Conservation (phyloP, 2,329 filamentous ascomycete genomes). For the Penicillium sp. region DNA sequence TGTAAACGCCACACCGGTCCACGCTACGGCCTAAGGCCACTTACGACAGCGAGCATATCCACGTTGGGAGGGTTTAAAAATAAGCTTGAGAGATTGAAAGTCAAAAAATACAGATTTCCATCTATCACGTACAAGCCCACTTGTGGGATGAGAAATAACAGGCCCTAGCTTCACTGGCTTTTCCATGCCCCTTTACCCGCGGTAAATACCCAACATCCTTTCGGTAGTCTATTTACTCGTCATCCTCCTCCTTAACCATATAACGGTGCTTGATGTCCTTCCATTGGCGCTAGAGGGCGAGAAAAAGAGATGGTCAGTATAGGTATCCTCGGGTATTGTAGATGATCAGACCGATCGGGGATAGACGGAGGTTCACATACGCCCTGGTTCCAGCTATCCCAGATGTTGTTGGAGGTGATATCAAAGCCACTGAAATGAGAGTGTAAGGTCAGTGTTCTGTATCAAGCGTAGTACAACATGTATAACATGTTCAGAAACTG, state of each 20-base stretch:
- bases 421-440: conserved; percentile 70
- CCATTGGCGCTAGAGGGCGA: conserved; percentile 80
- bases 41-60: background rate
- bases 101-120: conserved; percentile 27
- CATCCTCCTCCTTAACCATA: conserved; percentile 66
- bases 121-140: conserved; percentile 28
- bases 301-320: conserved; percentile 16
- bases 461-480: background rate
- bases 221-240: conserved; percentile 32
- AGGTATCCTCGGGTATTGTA: conserved; percentile 7
- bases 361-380: conserved; percentile 59
- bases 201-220: conserved; percentile 10
- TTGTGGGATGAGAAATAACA: conserved; percentile 24
- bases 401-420: conserved; percentile 75
- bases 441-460: conserved; percentile 20
- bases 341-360: background rate
- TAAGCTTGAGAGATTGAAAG: background rate
- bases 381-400: conserved; percentile 87
- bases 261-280: conserved; percentile 97
- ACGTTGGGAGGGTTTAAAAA: background rate
- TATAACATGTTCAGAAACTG: conserved; percentile 3
- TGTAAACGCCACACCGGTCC: conserved; percentile 23
- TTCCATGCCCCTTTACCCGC: conserved; percentile 22
- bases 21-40: conserved; percentile 12
- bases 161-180: conserved; percentile 16